Base-by-base conservation (phyloP, 805 yeast species). In the Yarrowia sp. region DNA sequence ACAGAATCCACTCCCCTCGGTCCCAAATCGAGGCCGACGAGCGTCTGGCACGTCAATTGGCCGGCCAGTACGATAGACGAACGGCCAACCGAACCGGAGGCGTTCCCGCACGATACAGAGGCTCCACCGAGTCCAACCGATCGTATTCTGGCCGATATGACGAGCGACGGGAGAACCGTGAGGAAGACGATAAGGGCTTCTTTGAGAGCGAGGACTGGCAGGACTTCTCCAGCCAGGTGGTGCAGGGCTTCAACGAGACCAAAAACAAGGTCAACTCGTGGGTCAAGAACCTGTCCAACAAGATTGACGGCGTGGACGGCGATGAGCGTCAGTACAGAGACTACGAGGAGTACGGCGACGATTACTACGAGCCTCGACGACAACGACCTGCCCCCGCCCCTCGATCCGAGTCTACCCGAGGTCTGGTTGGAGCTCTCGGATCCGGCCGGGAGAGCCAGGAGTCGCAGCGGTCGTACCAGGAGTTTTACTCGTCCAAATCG, bases 241-340 rank as follows among this genome's bases (percentile, higher is more conserved):
- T 85, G 50, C 88, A 88, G 74, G 92, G 94, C 20, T 82, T 92
- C 55, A 92, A 89, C 73, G 97, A 91, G 73, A 92, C 97, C 1
- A 86, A 88, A 68, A 81, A 84, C 56, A 88, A 89, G 67, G 85
- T 92, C 69, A 88, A 89, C 70, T 84, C 87, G 15, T 92, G 97
- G 97, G 86, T 91, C 60, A 85, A 85, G 69, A 90, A 87, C 15
- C 74, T 91, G 68, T 83, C 87, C 39, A 86, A 86, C 79, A 84
- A 82, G 73, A 70, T 76, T 10, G 83, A 83, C 14, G 81, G 84
- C 49, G 78, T 76, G 36, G 73, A 70, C 15, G 43, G 69, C 13
- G 52, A 58, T 4, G 65, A 56, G 46, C 67, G 60, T 15, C 68
- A 67, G 40, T 39, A 66, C 34, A 55, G 50, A 39, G 60, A 70